Base-by-base conservation (phyloP, 2,329 filamentous ascomycete genomes). In the Colletotrichum lindemuthianum region DNA sequence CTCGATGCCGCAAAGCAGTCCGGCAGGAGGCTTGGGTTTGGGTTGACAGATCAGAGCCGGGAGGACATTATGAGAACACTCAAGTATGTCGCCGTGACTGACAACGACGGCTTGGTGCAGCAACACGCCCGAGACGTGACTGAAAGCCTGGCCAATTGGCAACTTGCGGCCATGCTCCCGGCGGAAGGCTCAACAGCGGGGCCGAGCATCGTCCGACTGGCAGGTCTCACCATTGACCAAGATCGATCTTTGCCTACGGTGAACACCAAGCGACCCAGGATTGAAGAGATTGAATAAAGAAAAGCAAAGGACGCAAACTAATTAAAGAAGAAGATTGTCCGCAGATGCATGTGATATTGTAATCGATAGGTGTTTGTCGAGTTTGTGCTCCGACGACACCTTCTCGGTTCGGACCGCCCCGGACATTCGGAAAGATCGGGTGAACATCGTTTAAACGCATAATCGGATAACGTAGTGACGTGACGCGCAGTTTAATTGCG, bases 91-190 rank as follows among this genome's bases (percentile, higher is more conserved):
- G 81, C 82, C 7, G 81, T 78, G 43, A 88, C 87, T 32, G 91
- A 93, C 74, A 84, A 81, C 32, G 91, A 93, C 72, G 89, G 85
- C 0, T 76, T 93, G 45, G 90, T 92, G 10, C 83, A 83, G 67
- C 83, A 88, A 69, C 90, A 93, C 74, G 89, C 89, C 2, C 78
- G 77, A 37, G 88, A 88, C 69, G 88, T 90, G n/a, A 74, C 88
- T 10, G 90, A 92, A 72, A 89, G 86, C 52, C 72, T 93, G 65
- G 84, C 88, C 69, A 86, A 83, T 63, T 89, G 87, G 85, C 81
- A 83, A 63, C 76, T 89, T 73, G 81, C 84, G 58, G 79, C 75
- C 56, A 68, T 88, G 59, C 72, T 87, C 45, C 81, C 79, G 32
- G 67, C 53, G 12, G 13, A 44, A 16, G 33, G 32, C 44, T 32